Evolutionary conservation across 805 yeast species (phyloP).

Genomic region (Tetrapisispora nanseiensis): DNA sequence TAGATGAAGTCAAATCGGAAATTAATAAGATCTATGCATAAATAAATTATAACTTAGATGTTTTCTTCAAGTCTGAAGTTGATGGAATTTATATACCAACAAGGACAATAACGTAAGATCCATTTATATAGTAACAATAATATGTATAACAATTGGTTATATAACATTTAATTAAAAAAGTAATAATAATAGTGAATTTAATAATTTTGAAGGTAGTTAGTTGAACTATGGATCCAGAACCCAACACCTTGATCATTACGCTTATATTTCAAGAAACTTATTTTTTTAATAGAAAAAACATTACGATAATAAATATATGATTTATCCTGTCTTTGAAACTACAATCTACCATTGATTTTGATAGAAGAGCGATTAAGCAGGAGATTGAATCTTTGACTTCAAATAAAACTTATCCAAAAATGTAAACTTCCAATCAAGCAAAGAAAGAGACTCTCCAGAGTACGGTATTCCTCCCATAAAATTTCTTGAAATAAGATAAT

Average conservation of each 20-base stretch:
- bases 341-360: constrained; percentile 28
- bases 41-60: background rate
- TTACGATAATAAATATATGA: background rate
- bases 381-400: constrained; percentile 26
- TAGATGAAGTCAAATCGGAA: constrained; percentile 52
- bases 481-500: background rate
- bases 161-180: background rate
- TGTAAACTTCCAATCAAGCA: constrained; percentile 5
- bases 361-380: constrained; percentile 36
- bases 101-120: too few relatives aligned
- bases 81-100: too few relatives aligned
- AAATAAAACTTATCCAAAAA: constrained; percentile 5
- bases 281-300: too few relatives aligned
- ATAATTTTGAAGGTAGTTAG: too few relatives aligned
- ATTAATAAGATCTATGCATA: constrained; percentile 54
- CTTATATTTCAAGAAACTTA: too few relatives aligned
- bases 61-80: too few relatives aligned
- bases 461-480: background rate
- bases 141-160: too few relatives aligned
- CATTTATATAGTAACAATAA: too few relatives aligned
- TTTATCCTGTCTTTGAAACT: constrained; percentile 34
- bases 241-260: too few relatives aligned
- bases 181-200: background rate
- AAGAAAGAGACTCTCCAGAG: constrained; percentile 6
- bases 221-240: background rate